Base-by-base conservation (phyloP, 257 asterid species). In the Apocynum venetum region DNA sequence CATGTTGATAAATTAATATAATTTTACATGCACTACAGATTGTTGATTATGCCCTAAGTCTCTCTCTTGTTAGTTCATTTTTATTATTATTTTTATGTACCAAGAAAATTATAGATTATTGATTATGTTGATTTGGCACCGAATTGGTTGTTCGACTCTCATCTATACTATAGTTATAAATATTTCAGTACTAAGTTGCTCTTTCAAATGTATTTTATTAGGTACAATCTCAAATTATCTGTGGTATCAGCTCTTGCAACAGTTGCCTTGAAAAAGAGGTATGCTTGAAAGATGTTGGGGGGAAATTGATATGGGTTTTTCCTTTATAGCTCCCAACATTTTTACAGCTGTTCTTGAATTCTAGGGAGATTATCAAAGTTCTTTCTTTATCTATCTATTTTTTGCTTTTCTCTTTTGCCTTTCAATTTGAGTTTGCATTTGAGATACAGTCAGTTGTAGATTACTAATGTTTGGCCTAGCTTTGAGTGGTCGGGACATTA, bases 181-280 rank as follows among this genome's bases (percentile, higher is more conserved):
- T 4, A 14, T 76, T 66, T 3, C 38, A 38, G 4, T 41, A 8
- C 55, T 69, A 44, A 13, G 20, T 71, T 51, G 41, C 36, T 74
- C 48, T 11, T 43, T 41, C 64, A 17, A 0, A 0, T 19, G 60
- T 79, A 72, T 64, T 79, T 65, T 44, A 74, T 80, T 81, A 92
- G 95, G 93, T 90, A 89, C 87, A 75, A 36, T 73, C 96, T 93
- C 72, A 93, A 91, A 83, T 73, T 83, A 55, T 83, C 98, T 6
- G 76, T 93, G 81, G 87, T 91, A 75, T 87, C 93, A 43, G 88
- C 92, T 71, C 89, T 89, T 80, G 79, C 88, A 0, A 79, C 76
- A 72, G 80, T 91, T 85, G 89, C 90, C 31, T 77, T 93, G 82
- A 87, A 87, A 55, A 88, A 87, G 55, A 82, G 91, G 96, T 90